Evolutionary conservation across 345 rosid species (phyloP), one percentile per base, ranked within the genome.

Genomic region (Melastoma malabathricum): DNA sequence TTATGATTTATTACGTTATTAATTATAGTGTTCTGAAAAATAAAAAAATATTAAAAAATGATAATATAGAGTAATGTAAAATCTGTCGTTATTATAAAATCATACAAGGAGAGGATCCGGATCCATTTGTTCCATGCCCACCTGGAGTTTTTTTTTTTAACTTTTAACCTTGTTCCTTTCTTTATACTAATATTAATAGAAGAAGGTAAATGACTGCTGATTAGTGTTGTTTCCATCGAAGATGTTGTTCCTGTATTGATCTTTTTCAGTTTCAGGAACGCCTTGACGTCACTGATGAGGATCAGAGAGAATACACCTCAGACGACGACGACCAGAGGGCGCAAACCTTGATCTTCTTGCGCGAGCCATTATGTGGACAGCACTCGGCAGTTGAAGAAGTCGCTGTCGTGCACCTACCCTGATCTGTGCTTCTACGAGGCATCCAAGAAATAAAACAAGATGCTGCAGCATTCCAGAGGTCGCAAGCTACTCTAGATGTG

Each of bases 251-350:
- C 15, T 20, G 2, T 6, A 47, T 9, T 25, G 31, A 25, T 46
- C 15, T 39, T 27, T 46, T 52, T 64, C 48, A 62, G 19, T 18
- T 65, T 53, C 58, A 67, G 63, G 75, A 64, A 51, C 54, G 72
- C 3, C 45, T 69, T 58, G 46, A 66, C 23, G 67, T 54, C 56
- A 64, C 69, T 8, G 68, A 73, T 38, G 58, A 53, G 8, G 78
- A 73, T 58, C 68, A 64, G 2, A 61, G 64, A 15, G 75, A 66
- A 3, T 74, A 69, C 58, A 55, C 60, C 4, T 61, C 69, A 0
- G 75, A 70, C n/a, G 75, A 67, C 31, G 72, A 73, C 25, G 74
- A 74, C 39, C 50, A 48, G 54, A 61, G 61, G 59, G 60, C 66
- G 29, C 75, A 64, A 14, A 51, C 34, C 16, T 49, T 64, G 16